A percentile compares a stretch with the other conserved stretches of the same genome.
These are phyloP conservation scores for Coemansia sp. DNA, from an alignment of 371 early-diverging fungal species.

Conservation along the genomic window DNA sequence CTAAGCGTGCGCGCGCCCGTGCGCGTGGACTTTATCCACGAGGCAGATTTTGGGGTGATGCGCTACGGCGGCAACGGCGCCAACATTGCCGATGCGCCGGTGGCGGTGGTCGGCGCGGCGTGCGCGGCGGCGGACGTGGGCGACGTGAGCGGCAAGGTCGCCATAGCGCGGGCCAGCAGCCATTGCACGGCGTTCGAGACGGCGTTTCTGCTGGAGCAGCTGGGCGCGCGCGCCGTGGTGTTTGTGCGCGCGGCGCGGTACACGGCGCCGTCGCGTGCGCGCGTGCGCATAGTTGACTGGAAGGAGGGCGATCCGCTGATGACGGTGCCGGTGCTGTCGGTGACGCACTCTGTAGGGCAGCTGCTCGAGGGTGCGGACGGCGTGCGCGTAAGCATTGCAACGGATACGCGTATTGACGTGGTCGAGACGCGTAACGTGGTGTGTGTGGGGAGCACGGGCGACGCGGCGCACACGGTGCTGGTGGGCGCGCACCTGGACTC, in stretches of 20 bases:
- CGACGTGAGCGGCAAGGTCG: slow-evolving; percentile 28
- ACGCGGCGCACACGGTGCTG: slow-evolving; percentile 35
- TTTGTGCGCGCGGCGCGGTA: slow-evolving; percentile 26
- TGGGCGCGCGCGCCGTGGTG: slow-evolving; percentile 46
- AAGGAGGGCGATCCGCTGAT: slow-evolving; percentile 52
- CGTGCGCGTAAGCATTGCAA: slow-evolving; percentile 26
- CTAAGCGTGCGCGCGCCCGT: slow-evolving; percentile 18
- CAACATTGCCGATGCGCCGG: slow-evolving; percentile 10
- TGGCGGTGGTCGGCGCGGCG: slow-evolving; percentile 27
- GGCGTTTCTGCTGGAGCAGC: slow-evolving; percentile 42
- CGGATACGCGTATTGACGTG: slow-evolving; percentile 35
- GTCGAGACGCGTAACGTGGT: slow-evolving; percentile 49
- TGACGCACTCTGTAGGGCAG: slow-evolving; percentile 45
- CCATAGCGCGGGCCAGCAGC: slow-evolving; percentile 14
- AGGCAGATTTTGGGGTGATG: slow-evolving; percentile 45
- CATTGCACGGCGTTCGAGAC: slow-evolving; percentile 44
- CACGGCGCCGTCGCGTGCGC: slow-evolving; percentile 36
- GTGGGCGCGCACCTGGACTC: slow-evolving; percentile 58
- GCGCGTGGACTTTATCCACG: slow-evolving; percentile 26
- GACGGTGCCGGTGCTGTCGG: slow-evolving; percentile 48
- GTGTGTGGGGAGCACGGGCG: slow-evolving; percentile 48
- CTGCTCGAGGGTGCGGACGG: slow-evolving; percentile 12
- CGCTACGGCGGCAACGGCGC: slow-evolving; percentile 49
- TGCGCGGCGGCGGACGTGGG: slow-evolving; percentile 18
- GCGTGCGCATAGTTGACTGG: slow-evolving; percentile 50